Base-by-base conservation (phyloP, 768 basidiomycete genomes). In the Tephrocybe sp. region DNA sequence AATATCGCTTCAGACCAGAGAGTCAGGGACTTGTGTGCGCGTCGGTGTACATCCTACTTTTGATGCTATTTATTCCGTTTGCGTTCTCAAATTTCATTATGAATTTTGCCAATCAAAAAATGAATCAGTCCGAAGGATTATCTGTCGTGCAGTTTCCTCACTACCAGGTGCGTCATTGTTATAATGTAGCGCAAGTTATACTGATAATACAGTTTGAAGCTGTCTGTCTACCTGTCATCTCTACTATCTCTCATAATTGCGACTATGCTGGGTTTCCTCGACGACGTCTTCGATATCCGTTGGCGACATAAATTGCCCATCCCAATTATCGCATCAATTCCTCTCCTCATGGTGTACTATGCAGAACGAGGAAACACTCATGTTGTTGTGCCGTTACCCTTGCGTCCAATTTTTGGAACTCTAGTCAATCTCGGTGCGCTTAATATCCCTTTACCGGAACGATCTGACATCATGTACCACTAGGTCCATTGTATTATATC, bases 251-350 rank as follows among this genome's bases (percentile, higher is more conserved):
- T 99, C 30, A 71, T 98, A 27, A 91, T 92, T 35, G 95, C 97
- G 0, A 95, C 94, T 0, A 77, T 98, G 52, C 82, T 99, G 7
- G 97, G 97, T 26, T 96, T 99, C 64, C 75, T 98, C 37, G 97
- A 99, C 61, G 97, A 99, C 67, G 80, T 98, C 4, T 99, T 98
- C 58, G 97, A 99, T 65, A 98, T 99, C 57, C 85, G 97, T 15
- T 99, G 97, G 97, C 73, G 97, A 49, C 93, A 98, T 69, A 99
- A 99, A 66, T 71, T 99, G 11, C 97, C 97, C 0, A 95, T 99
- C 46, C 97, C 97, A 0, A 82, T 99, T 62, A 89, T 99, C 53
- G 96, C 93, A 0, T 90, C 91, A 18, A 89, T 99, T 13, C 97
- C 97, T 2, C 79, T 98, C 16, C 76, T 99, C 21, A 87, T 98